Evolutionary conservation across 805 yeast genomes (phyloP), one percentile per base, ranked within the genome.

Genomic region (Kregervanrija pseudodelftensis): DNA sequence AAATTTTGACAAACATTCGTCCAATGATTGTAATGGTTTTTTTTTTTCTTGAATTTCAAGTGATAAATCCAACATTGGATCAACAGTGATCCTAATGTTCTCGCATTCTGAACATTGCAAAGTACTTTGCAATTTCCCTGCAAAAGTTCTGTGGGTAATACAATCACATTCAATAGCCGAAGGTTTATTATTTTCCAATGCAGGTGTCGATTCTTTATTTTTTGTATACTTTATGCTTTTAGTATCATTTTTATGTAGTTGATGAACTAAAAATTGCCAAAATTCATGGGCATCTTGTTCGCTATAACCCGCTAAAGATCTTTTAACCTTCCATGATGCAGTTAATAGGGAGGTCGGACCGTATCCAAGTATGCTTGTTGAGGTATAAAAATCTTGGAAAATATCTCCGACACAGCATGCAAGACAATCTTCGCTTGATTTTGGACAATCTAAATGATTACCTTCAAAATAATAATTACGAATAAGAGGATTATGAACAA

Each of bases 231-330:
- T 56, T 3, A 42, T 51, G 11, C 47, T 46, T 33, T 44, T 47
- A 11, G 59, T 67, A 54, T 70, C 69, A 47, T 64, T 68, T 44
- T 63, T 65, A 63, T 93, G 99, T 45, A 93, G 64, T 63, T 89
- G 95, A 63, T 91, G 85, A 34, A 91, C 70, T 30, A 91, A 58
- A 60, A 91, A 90, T 60, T 93, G 97, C 83, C 95, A 83, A 64
- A 91, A 93, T 64, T 93, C 99, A 65, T 93, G 99, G 0, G 99
- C 98, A 61, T 93, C 99, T 64, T 93, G 99, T 64, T 93, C 97
- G 33, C 93, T 84, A 53, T 90, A 90, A 1, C 99, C 99, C 0
- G 97, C 95, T 47, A 93, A 74, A 32, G 88, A 76, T 52, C 85
- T 77, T 54, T 87, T 85, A 39, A 82, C 81, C 55, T 81, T 82